A percentile compares a stretch with the other conserved stretches of the same genome.
phyloP scores from a whole-genome alignment of 768 basidiomycete genomes.

The Lanmaoa rubissima region DNA sequence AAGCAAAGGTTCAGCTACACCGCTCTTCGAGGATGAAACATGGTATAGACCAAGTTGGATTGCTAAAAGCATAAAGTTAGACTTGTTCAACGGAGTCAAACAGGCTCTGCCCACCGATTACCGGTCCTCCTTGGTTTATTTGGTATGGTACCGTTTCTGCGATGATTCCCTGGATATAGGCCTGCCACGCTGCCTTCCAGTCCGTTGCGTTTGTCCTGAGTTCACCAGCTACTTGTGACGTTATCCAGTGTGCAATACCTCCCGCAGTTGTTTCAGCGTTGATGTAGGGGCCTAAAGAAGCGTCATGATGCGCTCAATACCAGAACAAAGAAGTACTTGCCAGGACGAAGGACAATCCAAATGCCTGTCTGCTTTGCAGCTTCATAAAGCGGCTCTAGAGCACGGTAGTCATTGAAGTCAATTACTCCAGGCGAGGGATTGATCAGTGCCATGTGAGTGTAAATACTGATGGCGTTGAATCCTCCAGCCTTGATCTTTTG shows the following conservation, averaged over 20 bases:
- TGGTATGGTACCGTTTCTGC: conserved; percentile 60
- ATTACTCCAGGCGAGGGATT: conserved; percentile 73
- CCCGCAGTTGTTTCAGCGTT: conserved; percentile 83
- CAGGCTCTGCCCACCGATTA: conserved; percentile 51
- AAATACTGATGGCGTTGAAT: conserved; percentile 74
- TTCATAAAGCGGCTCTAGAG: conserved; percentile 67
- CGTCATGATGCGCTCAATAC: background rate
- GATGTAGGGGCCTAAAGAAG: conserved; percentile 45
- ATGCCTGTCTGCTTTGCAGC: conserved; percentile 72
- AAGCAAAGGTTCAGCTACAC: background rate
- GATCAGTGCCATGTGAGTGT: conserved; percentile 75
- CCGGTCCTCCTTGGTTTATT: conserved; percentile 69
- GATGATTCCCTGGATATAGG: conserved; percentile 68
- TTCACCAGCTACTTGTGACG: conserved; percentile 59
- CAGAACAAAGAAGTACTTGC: conserved; percentile 34
- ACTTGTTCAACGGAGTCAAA: background rate
- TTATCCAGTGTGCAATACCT: conserved; percentile 69
- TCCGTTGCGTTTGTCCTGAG: conserved; percentile 71
- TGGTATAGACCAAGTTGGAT: conserved; percentile 50
- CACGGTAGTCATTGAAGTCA: conserved; percentile 71
- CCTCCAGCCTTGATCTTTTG: conserved; percentile 82
- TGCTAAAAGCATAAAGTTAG: conserved; percentile 33
- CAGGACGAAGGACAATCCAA: conserved; percentile 79
- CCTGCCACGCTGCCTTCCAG: conserved; percentile 68
- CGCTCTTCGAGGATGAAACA: background rate